phyloP scores from a whole-genome alignment of 2,329 filamentous ascomycete species.

The Colletotrichum brevisporum region DNA sequence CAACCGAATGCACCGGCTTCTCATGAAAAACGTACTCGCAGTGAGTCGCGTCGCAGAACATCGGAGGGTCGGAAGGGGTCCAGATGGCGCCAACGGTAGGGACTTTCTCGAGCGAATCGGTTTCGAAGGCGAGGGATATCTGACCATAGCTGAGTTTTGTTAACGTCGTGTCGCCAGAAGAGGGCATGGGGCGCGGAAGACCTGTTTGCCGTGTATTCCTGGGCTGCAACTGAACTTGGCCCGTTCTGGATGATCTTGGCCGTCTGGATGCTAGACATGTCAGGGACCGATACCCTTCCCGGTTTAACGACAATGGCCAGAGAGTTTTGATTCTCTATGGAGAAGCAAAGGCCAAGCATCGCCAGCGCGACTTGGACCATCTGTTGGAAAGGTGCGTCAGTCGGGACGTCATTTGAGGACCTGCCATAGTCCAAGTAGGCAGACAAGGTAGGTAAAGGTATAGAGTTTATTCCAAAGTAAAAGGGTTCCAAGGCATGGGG shows the following conservation, averaged over 20 bases:
- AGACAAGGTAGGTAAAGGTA: too few relatives aligned
- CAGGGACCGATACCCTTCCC: slow-evolving; percentile 54
- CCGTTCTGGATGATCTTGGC: slow-evolving; percentile 46
- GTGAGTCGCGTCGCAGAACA: slow-evolving; percentile 34
- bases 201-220: slow-evolving; percentile 60
- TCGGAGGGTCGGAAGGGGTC: slow-evolving; percentile 47
- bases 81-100: slow-evolving; percentile 51
- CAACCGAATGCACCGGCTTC: slow-evolving; percentile 26
- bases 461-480: too few relatives aligned
- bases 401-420: too few relatives aligned
- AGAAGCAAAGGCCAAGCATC: slow-evolving; percentile 58
- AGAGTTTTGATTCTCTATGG: slow-evolving; percentile 54
- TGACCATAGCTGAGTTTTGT: slow-evolving; percentile 51
- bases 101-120: slow-evolving; percentile 34
- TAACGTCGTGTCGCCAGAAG: not conserved
- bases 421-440: too few relatives aligned
- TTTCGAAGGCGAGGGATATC: slow-evolving; percentile 50
- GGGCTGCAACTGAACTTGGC: slow-evolving; percentile 45
- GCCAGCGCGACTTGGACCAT: slow-evolving; percentile 59
- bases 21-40: slow-evolving; percentile 57
- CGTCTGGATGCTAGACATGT: slow-evolving; percentile 53
- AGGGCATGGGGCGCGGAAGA: slow-evolving; percentile 23
- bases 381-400: slow-evolving; percentile 45
- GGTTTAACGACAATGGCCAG: slow-evolving; percentile 47
- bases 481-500: too few relatives aligned